These are phyloP conservation scores for Fragaria vesca DNA, from an alignment of 306 rosid genomes.

Conservation along the genomic window DNA sequence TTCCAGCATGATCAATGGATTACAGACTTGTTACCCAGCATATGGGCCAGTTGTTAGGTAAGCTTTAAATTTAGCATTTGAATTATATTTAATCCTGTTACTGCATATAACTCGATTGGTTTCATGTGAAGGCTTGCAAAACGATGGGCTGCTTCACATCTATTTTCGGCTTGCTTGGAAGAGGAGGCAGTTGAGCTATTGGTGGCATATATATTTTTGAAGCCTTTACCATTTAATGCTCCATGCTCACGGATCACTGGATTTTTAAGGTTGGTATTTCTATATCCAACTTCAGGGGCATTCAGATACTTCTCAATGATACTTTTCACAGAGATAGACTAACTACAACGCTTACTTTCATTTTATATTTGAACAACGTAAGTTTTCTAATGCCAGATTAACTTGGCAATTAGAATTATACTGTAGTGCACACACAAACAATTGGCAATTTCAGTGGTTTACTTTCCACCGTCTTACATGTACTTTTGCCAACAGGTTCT, in stretches of 20 bases:
- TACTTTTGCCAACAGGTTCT: slow-evolving; percentile 56
- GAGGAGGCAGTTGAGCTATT: slow-evolving; percentile 89
- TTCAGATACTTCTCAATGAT: neutral
- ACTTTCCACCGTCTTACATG: slow-evolving; percentile 11
- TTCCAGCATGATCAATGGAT: slow-evolving; percentile 86
- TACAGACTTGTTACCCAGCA: slow-evolving; percentile 68
- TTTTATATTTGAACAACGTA: neutral
- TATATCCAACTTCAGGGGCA: slow-evolving; percentile 5
- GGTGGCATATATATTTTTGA: slow-evolving; percentile 78
- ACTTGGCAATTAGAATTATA: slow-evolving; percentile 3
- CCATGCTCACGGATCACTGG: slow-evolving; percentile 90
- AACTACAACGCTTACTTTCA: slow-evolving; percentile 3
- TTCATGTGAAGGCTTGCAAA: slow-evolving; percentile 79
- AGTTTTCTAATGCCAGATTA: neutral
- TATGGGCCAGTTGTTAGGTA: slow-evolving; percentile 87
- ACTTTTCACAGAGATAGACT: neutral
- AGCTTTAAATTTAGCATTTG: slow-evolving; percentile 24
- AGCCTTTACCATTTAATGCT: slow-evolving; percentile 73
- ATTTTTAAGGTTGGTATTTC: slow-evolving; percentile 65
- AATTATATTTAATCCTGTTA: slow-evolving; percentile 13
- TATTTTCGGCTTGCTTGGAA: slow-evolving; percentile 83
- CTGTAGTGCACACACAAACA: neutral
- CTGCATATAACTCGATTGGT: slow-evolving; percentile 28
- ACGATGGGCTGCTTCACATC: slow-evolving; percentile 91
- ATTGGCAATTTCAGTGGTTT: neutral